Percentiles rank a stretch among this genome's conserved stretches.
These are phyloP conservation scores for Chernovozyma aurita DNA, from an alignment of 1,139 yeast species.

Conservation along the genomic window DNA sequence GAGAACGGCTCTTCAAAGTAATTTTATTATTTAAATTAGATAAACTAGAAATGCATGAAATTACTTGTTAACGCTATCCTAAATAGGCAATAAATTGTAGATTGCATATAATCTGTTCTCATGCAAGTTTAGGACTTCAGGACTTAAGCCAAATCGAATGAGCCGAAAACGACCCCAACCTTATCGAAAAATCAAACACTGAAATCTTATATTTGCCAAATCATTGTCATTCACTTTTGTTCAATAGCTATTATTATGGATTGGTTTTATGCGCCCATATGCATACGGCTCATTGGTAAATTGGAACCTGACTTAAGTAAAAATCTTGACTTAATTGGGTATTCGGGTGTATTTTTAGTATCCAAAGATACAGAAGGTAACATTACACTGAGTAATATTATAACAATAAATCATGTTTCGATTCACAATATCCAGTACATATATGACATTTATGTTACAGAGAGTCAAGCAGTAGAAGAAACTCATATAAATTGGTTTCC, in stretches of 20 bases:
- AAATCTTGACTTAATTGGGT: constrained; percentile 14
- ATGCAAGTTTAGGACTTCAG: no score
- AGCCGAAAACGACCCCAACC: no score
- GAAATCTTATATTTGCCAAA: no score
- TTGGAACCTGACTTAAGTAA: constrained; percentile 1
- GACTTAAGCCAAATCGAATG: no score
- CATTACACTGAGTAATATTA: constrained; percentile 13
- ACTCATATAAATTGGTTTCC: constrained; percentile 21
- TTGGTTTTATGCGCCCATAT: constrained; percentile 25
- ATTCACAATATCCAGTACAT: constrained; percentile 6
- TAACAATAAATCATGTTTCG: constrained; percentile 18
- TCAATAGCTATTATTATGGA: no score
- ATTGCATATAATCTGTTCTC: no score
- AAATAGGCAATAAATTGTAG: background rate
- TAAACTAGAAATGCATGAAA: background rate
- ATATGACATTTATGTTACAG: constrained; percentile 18
- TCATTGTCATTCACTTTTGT: no score
- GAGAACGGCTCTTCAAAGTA: background rate
- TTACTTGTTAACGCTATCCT: background rate
- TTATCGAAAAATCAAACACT: no score
- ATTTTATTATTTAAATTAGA: no score
- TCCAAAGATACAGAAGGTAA: constrained; percentile 11
- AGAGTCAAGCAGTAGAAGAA: constrained; percentile 11
- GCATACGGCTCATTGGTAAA: constrained; percentile 20
- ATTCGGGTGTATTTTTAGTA: constrained; percentile 25